phyloP scores from a whole-genome alignment of 1,284 basidiomycete genomes.

The Afroboletus lepidellus region DNA sequence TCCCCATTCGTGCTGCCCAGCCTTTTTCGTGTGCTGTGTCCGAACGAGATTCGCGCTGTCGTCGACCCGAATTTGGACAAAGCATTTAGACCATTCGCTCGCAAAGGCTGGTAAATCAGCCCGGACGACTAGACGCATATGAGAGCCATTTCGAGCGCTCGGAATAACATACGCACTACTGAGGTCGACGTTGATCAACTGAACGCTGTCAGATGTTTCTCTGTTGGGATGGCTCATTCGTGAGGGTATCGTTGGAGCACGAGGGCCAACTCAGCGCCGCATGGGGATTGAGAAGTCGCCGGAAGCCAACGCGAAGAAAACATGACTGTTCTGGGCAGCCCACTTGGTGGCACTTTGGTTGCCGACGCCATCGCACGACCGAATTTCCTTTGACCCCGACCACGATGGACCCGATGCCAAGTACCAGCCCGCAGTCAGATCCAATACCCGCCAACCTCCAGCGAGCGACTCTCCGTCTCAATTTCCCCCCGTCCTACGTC shows the following conservation, averaged over 20 bases:
- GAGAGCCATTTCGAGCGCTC: not conserved
- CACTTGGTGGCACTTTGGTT: no score
- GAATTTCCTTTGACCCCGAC: no score
- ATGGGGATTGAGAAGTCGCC: not conserved
- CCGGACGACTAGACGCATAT: conserved; percentile 19
- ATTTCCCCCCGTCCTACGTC: conserved; percentile 73
- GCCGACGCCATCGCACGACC: no score
- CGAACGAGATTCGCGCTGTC: conserved; percentile 7
- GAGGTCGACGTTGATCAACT: conserved; percentile 17
- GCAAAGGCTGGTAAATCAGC: conserved; percentile 22
- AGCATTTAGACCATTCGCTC: conserved; percentile 26
- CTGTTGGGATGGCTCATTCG: not conserved
- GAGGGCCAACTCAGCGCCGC: not conserved
- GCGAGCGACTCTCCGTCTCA: conserved; percentile 55
- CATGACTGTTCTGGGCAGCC: not conserved
- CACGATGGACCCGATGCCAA: no score
- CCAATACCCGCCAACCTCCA: conserved; percentile 45
- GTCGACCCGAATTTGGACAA: conserved; percentile 25
- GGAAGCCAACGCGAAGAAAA: not conserved
- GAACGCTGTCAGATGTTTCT: not conserved
- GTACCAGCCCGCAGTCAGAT: conserved; percentile 5
- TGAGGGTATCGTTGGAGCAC: not conserved
- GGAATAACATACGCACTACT: conserved; percentile 14
- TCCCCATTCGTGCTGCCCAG: conserved; percentile 22
- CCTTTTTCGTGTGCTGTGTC: conserved; percentile 17